phyloP scores from a whole-genome alignment of 2,329 filamentous ascomycete species.

The Stachybotrys elegans region DNA sequence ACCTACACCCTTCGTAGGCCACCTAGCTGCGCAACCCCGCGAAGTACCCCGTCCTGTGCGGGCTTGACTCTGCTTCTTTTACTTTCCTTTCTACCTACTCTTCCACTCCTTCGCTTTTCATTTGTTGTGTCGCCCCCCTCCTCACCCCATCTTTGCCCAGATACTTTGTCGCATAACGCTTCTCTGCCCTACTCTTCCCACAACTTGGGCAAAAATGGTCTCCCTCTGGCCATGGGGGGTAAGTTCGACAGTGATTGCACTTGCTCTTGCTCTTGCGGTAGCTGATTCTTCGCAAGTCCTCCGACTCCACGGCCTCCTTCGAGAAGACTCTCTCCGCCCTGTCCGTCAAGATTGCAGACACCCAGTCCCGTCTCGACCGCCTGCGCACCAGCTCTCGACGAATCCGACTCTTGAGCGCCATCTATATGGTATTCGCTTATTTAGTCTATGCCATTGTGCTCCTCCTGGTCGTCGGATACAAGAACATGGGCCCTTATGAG shows the following conservation, averaged over 20 bases:
- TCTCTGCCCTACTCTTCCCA: too few relatives aligned
- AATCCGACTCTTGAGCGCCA: constrained; percentile 77
- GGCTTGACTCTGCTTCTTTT: too few relatives aligned
- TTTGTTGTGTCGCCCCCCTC: too few relatives aligned
- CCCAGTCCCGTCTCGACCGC: constrained; percentile 67
- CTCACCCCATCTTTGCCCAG: too few relatives aligned
- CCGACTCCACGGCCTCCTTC: constrained; percentile 82
- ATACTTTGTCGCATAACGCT: not conserved
- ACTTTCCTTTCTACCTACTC: too few relatives aligned
- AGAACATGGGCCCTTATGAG: constrained; percentile 70
- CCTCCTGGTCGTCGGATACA: constrained; percentile 77
- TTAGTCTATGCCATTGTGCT: constrained; percentile 80
- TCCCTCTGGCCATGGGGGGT: constrained; percentile 85
- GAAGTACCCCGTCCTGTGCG: too few relatives aligned
- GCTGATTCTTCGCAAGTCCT: constrained; percentile 20
- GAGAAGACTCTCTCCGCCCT: constrained; percentile 85
- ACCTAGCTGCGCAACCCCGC: too few relatives aligned
- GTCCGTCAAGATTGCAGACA: constrained; percentile 73
- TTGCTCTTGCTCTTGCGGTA: not conserved
- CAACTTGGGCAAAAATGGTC: constrained; percentile 55
- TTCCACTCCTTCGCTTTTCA: too few relatives aligned
- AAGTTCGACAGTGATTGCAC: too few relatives aligned
- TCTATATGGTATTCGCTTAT: constrained; percentile 89
- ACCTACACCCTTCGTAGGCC: too few relatives aligned
- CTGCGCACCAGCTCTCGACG: constrained; percentile 69